Evolutionary conservation across 2,329 filamentous ascomycete genomes (phyloP).

Genomic region (Fusarium pseudoanthophilum): DNA sequence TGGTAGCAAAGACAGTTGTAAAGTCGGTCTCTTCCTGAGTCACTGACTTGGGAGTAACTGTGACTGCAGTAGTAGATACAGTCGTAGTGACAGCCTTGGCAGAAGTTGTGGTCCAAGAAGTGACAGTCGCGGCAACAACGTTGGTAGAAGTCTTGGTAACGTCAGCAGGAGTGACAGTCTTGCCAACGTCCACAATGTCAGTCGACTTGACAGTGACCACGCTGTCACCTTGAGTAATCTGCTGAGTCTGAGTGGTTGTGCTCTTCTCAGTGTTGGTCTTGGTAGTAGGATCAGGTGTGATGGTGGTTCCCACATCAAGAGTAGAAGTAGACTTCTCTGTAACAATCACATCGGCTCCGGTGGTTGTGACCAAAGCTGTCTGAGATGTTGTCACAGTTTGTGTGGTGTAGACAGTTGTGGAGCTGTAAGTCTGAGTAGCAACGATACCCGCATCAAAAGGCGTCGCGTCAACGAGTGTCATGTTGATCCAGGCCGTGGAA

Average conservation of each 20-base stretch:
- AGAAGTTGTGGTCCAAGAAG: constrained; percentile 26
- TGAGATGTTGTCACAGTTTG: constrained; percentile 31
- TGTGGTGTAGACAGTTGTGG: constrained; percentile 35
- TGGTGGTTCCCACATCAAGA: constrained; percentile 34
- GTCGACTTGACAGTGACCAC: constrained; percentile 45
- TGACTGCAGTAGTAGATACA: constrained; percentile 26
- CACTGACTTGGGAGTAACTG: constrained; percentile 40
- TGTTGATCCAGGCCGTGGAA: constrained; percentile 38
- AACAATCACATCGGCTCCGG: constrained; percentile 17
- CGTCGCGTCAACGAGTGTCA: constrained; percentile 33
- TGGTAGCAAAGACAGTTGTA: constrained; percentile 29
- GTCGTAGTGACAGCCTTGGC: constrained; percentile 31
- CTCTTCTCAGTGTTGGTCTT: constrained; percentile 30
- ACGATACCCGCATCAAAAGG: constrained; percentile 29
- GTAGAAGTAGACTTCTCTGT: constrained; percentile 30
- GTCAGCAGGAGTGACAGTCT: constrained; percentile 47
- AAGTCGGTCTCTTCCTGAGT: constrained; percentile 25
- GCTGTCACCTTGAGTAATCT: constrained; percentile 26
- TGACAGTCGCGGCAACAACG: constrained; percentile 26
- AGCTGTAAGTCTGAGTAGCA: constrained; percentile 13
- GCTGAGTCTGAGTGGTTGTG: constrained; percentile 26
- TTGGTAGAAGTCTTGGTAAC: constrained; percentile 38
- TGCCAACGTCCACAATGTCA: constrained; percentile 46
- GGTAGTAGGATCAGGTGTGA: constrained; percentile 34
- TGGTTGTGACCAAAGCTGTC: constrained; percentile 25